phyloP scores from a whole-genome alignment of 1,284 basidiomycete species.

The Marasmius oreades region DNA sequence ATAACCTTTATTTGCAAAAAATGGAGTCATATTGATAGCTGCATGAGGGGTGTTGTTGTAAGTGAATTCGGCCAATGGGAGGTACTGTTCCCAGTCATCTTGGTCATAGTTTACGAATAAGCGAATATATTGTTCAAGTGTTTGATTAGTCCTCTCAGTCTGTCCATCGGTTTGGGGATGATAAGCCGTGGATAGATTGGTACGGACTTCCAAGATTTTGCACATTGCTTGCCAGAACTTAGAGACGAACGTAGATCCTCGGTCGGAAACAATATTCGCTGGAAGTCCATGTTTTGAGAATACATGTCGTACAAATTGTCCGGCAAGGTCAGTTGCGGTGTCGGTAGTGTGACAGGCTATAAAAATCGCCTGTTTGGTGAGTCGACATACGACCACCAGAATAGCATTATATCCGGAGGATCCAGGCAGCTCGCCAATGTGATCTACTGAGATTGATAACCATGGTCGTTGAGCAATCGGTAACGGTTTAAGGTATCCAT shows the following conservation, averaged over 20 bases:
- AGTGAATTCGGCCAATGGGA: no score
- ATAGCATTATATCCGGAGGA: conserved; percentile 18
- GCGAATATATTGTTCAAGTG: not conserved
- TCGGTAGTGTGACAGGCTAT: conserved; percentile 5
- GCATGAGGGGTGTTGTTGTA: no score
- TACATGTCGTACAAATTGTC: not conserved
- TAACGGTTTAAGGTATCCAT: conserved; percentile 2
- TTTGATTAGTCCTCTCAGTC: not conserved
- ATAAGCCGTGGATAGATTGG: conserved; percentile 4
- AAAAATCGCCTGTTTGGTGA: no score
- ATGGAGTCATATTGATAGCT: no score
- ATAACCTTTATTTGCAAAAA: no score
- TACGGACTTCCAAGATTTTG: not conserved
- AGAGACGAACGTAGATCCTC: conserved; percentile 5
- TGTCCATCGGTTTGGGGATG: no score
- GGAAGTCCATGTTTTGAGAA: no score
- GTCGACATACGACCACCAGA: conserved; percentile 3
- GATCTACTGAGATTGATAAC: conserved; percentile 2
- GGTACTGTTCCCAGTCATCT: not conserved
- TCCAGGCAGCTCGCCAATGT: not conserved
- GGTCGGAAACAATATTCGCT: not conserved
- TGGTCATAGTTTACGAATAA: conserved; percentile 1
- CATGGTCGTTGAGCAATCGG: conserved; percentile 3
- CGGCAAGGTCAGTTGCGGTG: not conserved
- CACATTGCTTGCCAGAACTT: conserved; percentile 4